These are phyloP conservation scores for Aspergillus fischeri DNA, from an alignment of 2,329 filamentous ascomycete genomes.

Conservation along the genomic window DNA sequence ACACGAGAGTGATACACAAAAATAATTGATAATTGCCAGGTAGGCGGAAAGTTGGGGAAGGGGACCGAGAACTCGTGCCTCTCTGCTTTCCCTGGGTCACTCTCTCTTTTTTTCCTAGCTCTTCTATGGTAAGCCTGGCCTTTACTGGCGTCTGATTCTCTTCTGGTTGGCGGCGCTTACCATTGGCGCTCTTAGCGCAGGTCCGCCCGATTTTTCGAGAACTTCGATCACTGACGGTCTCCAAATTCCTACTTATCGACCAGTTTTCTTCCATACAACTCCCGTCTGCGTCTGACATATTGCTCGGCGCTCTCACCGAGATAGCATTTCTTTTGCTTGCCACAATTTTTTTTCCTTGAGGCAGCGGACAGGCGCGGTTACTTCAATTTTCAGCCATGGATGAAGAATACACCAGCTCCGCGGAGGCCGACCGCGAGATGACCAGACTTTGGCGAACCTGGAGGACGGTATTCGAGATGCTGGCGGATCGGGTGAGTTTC, in stretches of 20 bases:
- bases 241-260: slow-evolving; percentile 19
- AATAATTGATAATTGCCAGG: background rate
- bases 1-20: background rate
- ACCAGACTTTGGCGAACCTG: slow-evolving; percentile 88
- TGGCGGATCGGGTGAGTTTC: slow-evolving; percentile 71
- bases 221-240: slow-evolving; percentile 10
- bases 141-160: slow-evolving; percentile 9
- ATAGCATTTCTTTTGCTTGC: slow-evolving; percentile 2
- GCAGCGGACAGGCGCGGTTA: slow-evolving; percentile 8
- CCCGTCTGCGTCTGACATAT: background rate
- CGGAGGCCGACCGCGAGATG: slow-evolving; percentile 40
- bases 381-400: slow-evolving; percentile 30
- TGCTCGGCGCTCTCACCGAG: background rate
- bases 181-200: slow-evolving; percentile 25
- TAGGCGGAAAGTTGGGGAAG: background rate
- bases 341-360: background rate
- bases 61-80: background rate
- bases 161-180: slow-evolving; percentile 20
- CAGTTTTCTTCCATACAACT: slow-evolving; percentile 9
- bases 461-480: slow-evolving; percentile 93
- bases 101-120: background rate
- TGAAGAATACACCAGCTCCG: slow-evolving; percentile 34
- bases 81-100: background rate
- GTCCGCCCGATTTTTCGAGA: slow-evolving; percentile 28
- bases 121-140: slow-evolving; percentile 15